Base-by-base conservation (phyloP, 139 green algal species). In the Chlorella sp. region DNA sequence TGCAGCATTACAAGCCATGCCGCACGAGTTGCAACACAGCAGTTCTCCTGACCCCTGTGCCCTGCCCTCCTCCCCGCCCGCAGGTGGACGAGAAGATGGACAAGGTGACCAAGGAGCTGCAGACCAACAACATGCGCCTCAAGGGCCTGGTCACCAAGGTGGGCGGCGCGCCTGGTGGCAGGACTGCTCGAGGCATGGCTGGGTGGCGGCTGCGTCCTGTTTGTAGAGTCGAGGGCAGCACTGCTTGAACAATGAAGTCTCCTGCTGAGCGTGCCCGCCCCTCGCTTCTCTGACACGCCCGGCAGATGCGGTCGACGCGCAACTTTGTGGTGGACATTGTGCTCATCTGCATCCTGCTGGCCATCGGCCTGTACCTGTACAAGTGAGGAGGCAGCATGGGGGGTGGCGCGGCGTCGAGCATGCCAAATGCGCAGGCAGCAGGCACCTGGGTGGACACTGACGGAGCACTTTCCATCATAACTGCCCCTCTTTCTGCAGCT, bases 301-400 rank as follows among this genome's bases (percentile, higher is more conserved):
- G 28, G 68, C 90, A 98, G 90, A 94, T 98, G 88, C 89, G 95
- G 14, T 94, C 91, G 7, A 89, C 79, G 2, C 86, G 94, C 64
- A 96, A 96, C 84, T 97, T 98, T 80, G 95, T 94, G 83, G 91
- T 97, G 41, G 95, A 98, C 84, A 85, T 98, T 36, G 91, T 96
- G 44, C 89, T 98, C 40, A 91, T 98, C 77, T 93, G 86, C 74
- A 84, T 98, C 16, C 69, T 98, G 40, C 89, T 98, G 41, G 93
- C 88, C 2, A 90, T 98, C 30, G 94, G 87, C 3, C 88, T 92
- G 6, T 97, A 96, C 83, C 89, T 98, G 32, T 95, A 93, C 84
- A 94, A 88, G 51, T 60, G 14, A 60, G 51, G 51, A 20, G 51
- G 51, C 11, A 60, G 51, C 46, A 54, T 11, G 11, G 46, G 46